Conservation (phyloP, 2,329 filamentous ascomycete species). For the Leptographium wingfieldii region DNA sequence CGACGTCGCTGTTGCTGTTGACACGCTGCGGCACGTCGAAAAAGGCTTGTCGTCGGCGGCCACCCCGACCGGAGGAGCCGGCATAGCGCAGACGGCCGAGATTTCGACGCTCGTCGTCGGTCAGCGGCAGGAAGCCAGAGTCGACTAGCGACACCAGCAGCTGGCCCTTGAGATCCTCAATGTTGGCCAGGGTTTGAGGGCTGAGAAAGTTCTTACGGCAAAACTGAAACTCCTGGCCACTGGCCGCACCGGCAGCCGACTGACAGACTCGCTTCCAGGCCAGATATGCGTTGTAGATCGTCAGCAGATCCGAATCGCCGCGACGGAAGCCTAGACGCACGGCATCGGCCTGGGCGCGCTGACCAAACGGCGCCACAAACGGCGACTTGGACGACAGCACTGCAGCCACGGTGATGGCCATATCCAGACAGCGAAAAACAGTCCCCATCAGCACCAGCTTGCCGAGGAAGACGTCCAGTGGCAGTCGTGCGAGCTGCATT, state of each 20-base stretch:
- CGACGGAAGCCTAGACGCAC: slow-evolving; percentile 68
- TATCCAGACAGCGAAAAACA: slow-evolving; percentile 84
- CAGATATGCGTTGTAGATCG: slow-evolving; percentile 84
- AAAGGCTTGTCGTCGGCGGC: slow-evolving; percentile 54
- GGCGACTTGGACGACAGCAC: slow-evolving; percentile 92
- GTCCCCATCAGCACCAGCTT: slow-evolving; percentile 82
- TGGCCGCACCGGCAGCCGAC: slow-evolving; percentile 34
- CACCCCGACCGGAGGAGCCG: slow-evolving; percentile 31
- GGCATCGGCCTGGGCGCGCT: slow-evolving; percentile 68
- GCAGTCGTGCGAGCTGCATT: slow-evolving; percentile 72
- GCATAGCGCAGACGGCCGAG: slow-evolving; percentile 58
- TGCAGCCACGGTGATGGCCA: slow-evolving; percentile 80
- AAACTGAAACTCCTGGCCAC: slow-evolving; percentile 70
- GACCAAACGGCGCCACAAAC: slow-evolving; percentile 76
- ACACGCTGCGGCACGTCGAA: slow-evolving; percentile 69
- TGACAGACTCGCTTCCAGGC: slow-evolving; percentile 78
- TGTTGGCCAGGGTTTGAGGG: slow-evolving; percentile 76
- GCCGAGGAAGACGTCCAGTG: slow-evolving; percentile 85
- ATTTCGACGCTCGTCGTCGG: slow-evolving; percentile 55
- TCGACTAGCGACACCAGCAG: slow-evolving; percentile 76
- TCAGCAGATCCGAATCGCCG: slow-evolving; percentile 83
- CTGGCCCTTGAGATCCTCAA: slow-evolving; percentile 92
- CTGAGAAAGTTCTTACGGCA: slow-evolving; percentile 92
- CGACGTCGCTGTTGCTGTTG: slow-evolving; percentile 66
- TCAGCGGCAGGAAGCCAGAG: slow-evolving; percentile 67